Base-by-base conservation (phyloP, 2,329 filamentous ascomycete species). In the Diaporthe destruens region DNA sequence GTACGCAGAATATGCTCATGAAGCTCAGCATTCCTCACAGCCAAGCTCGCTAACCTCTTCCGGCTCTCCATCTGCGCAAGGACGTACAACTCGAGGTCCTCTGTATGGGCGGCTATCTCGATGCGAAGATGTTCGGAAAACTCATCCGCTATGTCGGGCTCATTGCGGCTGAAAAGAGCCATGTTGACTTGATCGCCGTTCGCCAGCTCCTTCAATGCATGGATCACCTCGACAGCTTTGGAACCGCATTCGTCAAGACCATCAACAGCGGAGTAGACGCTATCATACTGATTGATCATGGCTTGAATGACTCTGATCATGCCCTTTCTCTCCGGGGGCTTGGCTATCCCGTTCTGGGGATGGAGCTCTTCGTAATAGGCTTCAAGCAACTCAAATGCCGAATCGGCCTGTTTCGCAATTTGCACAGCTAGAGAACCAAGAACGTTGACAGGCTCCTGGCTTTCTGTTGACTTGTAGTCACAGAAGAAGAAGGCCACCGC, bases 201-300 rank as follows among this genome's bases (percentile, higher is more conserved):
- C 6, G 20, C 9, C 5, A 59, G 34, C n/a, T 42, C 11, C 34
- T 18, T 59, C n/a, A 59, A 34, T 20, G 55, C 9, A 6, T 20
- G 36, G 0, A 12, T 4, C 2, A 25, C 6, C 2, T 59, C 55
- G 6, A 5, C 0, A 0, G 18, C 34, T 3, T 25, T 39, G 0
- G 34, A 2, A 0, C 36, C 55, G 14, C 55, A 56, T 4, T 56
- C 36, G 14, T 59, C 55, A 25, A 39, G 12, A 0, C 36, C 55
- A 25, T 59, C 55, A 6, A 59, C 0, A 2, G 7, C 55, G 1
- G 25, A 5, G 20, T 59, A 59, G n/a, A 25, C 34, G 0, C 32
- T 3, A 11, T 59, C 34, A 9, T 59, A 39, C 0, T 25, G 5
- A 0, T 25, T 2, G 6, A 59, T 11, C n/a, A 42, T 42, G 9